Conservation (phyloP, 1,284 basidiomycete genomes). For the Cryptococcus hybrid region DNA sequence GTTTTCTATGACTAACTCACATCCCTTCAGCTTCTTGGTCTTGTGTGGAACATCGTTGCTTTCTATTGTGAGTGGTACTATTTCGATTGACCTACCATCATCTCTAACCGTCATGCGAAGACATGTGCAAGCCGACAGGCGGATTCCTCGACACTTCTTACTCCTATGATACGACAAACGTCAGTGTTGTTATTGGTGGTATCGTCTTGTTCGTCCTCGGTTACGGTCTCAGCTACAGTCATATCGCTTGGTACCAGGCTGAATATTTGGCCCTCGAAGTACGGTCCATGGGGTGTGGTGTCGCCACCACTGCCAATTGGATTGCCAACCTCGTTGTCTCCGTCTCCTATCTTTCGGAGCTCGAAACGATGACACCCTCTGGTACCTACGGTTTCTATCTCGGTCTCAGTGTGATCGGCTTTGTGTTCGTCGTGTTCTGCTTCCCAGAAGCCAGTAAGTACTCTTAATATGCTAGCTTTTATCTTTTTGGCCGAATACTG, state of each 20-base stretch:
- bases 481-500: background rate
- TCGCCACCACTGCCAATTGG: conserved; percentile 20
- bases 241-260: conserved; percentile 42
- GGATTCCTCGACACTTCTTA: conserved; percentile 18
- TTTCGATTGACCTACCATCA: too few species aligned
- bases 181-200: conserved; percentile 28
- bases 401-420: conserved; percentile 17
- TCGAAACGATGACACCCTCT: too few species aligned
- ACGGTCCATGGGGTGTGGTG: conserved; percentile 30
- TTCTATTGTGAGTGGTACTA: conserved; percentile 14
- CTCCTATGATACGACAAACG: conserved; percentile 16
- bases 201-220: conserved; percentile 14
- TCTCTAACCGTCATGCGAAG: too few species aligned
- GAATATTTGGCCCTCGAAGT: conserved; percentile 43
- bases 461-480: background rate
- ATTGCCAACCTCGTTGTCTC: conserved; percentile 25
- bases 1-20: background rate
- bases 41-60: conserved; percentile 33
- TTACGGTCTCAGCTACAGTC: conserved; percentile 41
- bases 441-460: conserved; percentile 26
- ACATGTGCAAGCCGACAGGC: conserved; percentile 9
- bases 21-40: conserved; percentile 13
- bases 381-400: conserved; percentile 15
- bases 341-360: conserved; percentile 13
- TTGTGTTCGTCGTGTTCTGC: conserved; percentile 20